Conservation (phyloP, 495 filamentous ascomycete species). For the Neurospora tetraspora region DNA sequence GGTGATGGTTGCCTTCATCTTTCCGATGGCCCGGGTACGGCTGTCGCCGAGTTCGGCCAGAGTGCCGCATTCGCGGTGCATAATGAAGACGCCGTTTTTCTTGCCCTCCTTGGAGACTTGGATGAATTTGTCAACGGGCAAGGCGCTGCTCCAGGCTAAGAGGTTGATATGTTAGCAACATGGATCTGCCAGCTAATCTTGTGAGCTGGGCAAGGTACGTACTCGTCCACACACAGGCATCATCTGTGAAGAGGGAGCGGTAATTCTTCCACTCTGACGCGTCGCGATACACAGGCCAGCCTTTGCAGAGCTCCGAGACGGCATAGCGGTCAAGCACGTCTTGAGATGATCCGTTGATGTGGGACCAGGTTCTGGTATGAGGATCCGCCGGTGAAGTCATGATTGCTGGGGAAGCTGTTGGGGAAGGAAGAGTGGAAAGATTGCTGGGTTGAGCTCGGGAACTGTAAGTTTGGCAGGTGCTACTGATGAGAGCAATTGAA, state of each 20-base stretch:
- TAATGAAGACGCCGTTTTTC: slow-evolving; percentile 53
- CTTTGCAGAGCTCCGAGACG: slow-evolving; percentile 54
- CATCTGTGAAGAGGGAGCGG: slow-evolving; percentile 47
- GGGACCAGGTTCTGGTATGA: slow-evolving; percentile 34
- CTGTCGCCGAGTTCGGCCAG: slow-evolving; percentile 46
- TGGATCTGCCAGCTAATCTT: not conserved
- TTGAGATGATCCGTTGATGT: slow-evolving; percentile 44
- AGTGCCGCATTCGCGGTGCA: slow-evolving; percentile 54
- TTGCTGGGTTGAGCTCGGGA: not conserved
- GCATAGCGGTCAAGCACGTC: slow-evolving; percentile 44
- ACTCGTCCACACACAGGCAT: slow-evolving; percentile 53
- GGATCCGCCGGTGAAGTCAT: slow-evolving; percentile 37
- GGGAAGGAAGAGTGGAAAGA: not conserved
- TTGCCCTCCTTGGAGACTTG: slow-evolving; percentile 49
- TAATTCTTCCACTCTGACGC: slow-evolving; percentile 60
- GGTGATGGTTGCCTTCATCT: slow-evolving; percentile 63
- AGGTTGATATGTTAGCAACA: not conserved
- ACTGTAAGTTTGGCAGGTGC: not conserved
- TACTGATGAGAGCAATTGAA: not conserved
- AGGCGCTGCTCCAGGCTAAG: slow-evolving; percentile 47
- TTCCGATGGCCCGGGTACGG: slow-evolving; percentile 48
- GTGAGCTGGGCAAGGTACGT: not conserved
- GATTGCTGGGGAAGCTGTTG: slow-evolving; percentile 4
- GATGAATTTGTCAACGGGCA: slow-evolving; percentile 47
- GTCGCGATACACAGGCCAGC: slow-evolving; percentile 57